These are phyloP conservation scores for Bipolaris oryzae DNA, from an alignment of 2,329 filamentous ascomycete genomes.

Conservation along the genomic window DNA sequence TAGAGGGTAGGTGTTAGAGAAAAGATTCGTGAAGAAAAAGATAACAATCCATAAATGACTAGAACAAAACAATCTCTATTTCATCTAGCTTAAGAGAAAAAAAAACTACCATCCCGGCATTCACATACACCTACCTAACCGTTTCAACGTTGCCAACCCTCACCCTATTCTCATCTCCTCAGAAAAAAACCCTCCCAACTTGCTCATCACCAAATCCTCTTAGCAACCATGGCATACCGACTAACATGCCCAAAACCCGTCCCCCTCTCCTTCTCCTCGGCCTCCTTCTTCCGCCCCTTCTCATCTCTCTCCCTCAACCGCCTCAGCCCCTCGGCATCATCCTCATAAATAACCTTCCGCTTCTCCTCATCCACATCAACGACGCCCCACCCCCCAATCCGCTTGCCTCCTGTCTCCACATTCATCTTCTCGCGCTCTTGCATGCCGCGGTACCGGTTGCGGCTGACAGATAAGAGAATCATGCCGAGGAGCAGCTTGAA, in stretches of 20 bases:
- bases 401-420: conserved; percentile 71
- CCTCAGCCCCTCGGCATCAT: conserved; percentile 74
- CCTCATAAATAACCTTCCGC: conserved; percentile 82
- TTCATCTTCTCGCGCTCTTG: conserved; percentile 65
- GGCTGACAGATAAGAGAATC: conserved; percentile 78
- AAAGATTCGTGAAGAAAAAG: too few species aligned
- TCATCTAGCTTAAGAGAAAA: too few species aligned
- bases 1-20: too few species aligned
- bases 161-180: too few species aligned
- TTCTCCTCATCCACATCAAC: conserved; percentile 91
- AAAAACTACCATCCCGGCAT: too few species aligned
- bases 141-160: background rate
- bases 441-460: conserved; percentile 81
- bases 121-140: too few species aligned
- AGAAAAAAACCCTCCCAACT: too few species aligned
- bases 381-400: conserved; percentile 81
- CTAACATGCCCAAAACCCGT: conserved; percentile 70
- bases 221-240: conserved; percentile 94
- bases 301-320: conserved; percentile 66
- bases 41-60: too few species aligned
- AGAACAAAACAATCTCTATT: too few species aligned
- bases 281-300: conserved; percentile 66
- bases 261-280: conserved; percentile 55
- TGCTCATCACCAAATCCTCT: conserved; percentile 84
- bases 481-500: conserved; percentile 86